Evolutionary conservation across 768 basidiomycete genomes (phyloP), one percentile per base, ranked within the genome.

Genomic region (Rhizopogon salebrosus): DNA sequence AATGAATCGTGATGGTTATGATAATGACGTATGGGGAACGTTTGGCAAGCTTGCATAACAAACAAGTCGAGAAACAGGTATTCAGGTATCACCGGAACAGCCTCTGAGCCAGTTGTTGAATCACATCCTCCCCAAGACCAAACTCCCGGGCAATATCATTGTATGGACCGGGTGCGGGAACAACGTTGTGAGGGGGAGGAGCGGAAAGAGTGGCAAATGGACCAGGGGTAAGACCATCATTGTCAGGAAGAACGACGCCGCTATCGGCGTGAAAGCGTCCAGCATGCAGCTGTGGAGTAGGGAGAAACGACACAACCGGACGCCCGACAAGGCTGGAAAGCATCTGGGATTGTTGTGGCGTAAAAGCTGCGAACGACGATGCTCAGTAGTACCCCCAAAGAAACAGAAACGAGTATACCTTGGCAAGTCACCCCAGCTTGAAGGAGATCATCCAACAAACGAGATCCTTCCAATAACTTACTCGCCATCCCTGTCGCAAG

Each of bases 131-230:
- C 50, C 87, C 83, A 20, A 89, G 75, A n/a, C 87, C 87, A 55
- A 88, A 88, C 64, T 89, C 87, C 58, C 75, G 75, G 22, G 87
- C 87, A n/a, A 89, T 75, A 22, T 78, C 76, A 41, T 75, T 75
- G 23, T 64, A 82, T 50, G 62, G 75, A 48, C 57, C 61, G 38
- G 48, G 51, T 26, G 22, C 49, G 29, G 29, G 48, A 22, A 54
- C 20, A 49, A 41, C n/a, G 18, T 9, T 29, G 26, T 31, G 43
- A 29, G 29, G 43, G 20, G 29, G 20, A 31, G 29, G 43, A 31
- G 29, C 14, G 8, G 29, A 22, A 22, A 31, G 18, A 6, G 18
- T 20, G 13, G 29, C 29, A 8, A 31, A 46, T 31, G 29, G 20
- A 31, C 20, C 27, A 31, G 43, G 20, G 14, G 9, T 20, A 7